Base-by-base conservation (phyloP, 352 stramenopile genomes). In the Globisporangium abappressorium region DNA sequence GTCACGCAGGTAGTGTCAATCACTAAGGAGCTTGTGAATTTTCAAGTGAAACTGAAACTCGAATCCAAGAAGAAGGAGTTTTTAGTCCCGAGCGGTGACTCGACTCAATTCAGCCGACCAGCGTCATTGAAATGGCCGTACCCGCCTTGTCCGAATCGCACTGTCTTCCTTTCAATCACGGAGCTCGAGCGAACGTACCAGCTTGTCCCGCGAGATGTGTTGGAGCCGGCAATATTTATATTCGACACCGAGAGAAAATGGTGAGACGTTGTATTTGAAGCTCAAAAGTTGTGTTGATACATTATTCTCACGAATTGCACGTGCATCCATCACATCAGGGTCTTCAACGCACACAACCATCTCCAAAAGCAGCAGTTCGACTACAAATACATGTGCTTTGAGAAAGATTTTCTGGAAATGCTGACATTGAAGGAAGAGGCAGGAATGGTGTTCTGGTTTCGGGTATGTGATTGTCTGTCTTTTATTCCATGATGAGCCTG, bases 381-480 rank as follows among this genome's bases (percentile, higher is more conserved):
- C 73, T 90, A 89, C 64, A 75, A 72, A 5, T 93, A 90, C 70
- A 90, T 93, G 82, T 78, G 75, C 69, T 91, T 91, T 46, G 82
- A 90, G 41, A 74, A 82, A 60, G 82, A 90, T 43, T 93, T 93
- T 62, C 71, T 91, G 12, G 81, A 93, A 71, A 82, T 93, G 66
- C 65, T 93, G 54, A 89, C 80, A 12, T 71, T 91, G 2, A 91
- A 91, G 58, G 84, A 93, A 67, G 84, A 93, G 60, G 77, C 80
- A 56, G 79, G 79, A 0, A 75, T 89, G 70, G 71, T 93, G 12
- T 90, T 89, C 59, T 93, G 84, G 84, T 93, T 93, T 57, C 79
- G 80, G 38, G 84, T 92, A 70, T 9, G 78, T 75, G 30, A 8
- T 33, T 22, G 9, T 33, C 2, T 43, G 33, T 55, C 33, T n/a